These are phyloP conservation scores for Kluyveromyces siamensis DNA, from an alignment of 805 yeast genomes.

Conservation along the genomic window DNA sequence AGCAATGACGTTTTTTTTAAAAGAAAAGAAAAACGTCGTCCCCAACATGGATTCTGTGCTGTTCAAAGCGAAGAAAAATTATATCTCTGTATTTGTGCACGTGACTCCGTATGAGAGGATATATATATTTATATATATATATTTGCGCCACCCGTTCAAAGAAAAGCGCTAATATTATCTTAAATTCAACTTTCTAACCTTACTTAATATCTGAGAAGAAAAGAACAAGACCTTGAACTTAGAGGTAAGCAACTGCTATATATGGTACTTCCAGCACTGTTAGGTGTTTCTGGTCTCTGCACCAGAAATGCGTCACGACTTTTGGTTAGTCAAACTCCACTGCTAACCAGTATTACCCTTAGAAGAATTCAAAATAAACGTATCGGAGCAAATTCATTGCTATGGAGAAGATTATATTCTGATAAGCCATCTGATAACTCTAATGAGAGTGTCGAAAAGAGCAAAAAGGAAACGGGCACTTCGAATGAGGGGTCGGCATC, in stretches of 20 bases:
- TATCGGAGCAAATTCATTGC: not conserved
- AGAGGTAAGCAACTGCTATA: not conserved
- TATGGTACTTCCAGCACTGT: conserved; percentile 1
- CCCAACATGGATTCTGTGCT: no score
- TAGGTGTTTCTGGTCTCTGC: conserved; percentile 2
- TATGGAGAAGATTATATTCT: conserved; percentile 6
- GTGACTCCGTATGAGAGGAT: not conserved
- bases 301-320: conserved; percentile 1
- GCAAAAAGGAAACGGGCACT: not conserved
- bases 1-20: no score
- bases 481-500: not conserved
- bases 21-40: no score
- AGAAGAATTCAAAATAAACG: not conserved
- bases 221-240: not conserved
- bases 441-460: not conserved
- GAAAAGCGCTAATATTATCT: not conserved
- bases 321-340: not conserved
- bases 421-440: not conserved
- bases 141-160: not conserved
- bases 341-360: not conserved
- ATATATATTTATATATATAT: not conserved
- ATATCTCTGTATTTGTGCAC: not conserved
- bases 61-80: no score
- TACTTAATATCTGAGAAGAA: not conserved
- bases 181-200: not conserved